A percentile compares a stretch with the other conserved stretches of the same genome.
Conservation (phyloP, 768 basidiomycete genomes). For the Rhizopogon roseolus region DNA sequence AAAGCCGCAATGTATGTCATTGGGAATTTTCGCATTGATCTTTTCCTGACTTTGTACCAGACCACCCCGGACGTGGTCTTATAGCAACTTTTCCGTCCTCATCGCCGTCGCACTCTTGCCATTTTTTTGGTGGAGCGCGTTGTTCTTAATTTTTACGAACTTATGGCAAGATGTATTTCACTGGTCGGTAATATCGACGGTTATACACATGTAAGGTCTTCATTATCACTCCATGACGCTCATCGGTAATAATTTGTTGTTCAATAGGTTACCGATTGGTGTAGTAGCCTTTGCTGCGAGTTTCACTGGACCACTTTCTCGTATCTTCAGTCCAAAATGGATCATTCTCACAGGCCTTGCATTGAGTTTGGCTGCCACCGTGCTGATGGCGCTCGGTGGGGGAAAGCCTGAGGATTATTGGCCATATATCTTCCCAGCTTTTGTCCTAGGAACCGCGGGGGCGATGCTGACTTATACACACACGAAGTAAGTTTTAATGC, state of each 20-base stretch:
- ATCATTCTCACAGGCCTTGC: slow-evolving; percentile 32
- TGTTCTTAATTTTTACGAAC: slow-evolving; percentile 27
- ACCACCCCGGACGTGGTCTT: slow-evolving; percentile 9
- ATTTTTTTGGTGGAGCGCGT: slow-evolving; percentile 34
- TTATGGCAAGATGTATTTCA: slow-evolving; percentile 25
- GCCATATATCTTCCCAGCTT: slow-evolving; percentile 14
- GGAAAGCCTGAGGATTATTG: slow-evolving; percentile 32
- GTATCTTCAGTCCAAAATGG: slow-evolving; percentile 31
- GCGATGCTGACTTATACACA: slow-evolving; percentile 16
- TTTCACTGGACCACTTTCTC: slow-evolving; percentile 29
- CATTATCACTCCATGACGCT: slow-evolving; percentile 30
- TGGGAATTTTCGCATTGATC: too few relatives aligned
- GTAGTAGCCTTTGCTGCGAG: slow-evolving; percentile 28
- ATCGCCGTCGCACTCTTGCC: slow-evolving; percentile 30
- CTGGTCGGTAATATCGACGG: too few relatives aligned
- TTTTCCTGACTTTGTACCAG: too few relatives aligned
- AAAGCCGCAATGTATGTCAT: slow-evolving; percentile 21
- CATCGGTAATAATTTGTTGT: slow-evolving; percentile 22
- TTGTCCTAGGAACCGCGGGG: too few relatives aligned
- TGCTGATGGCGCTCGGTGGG: slow-evolving; percentile 37
- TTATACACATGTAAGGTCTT: slow-evolving; percentile 10
- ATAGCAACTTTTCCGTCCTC: slow-evolving; percentile 33
- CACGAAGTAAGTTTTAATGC: slow-evolving; percentile 29
- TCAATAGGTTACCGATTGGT: slow-evolving; percentile 29
- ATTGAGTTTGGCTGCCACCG: slow-evolving; percentile 29